Evolutionary conservation across 2,329 filamentous ascomycete species (phyloP).

Genomic region (Sporothrix inflata): DNA sequence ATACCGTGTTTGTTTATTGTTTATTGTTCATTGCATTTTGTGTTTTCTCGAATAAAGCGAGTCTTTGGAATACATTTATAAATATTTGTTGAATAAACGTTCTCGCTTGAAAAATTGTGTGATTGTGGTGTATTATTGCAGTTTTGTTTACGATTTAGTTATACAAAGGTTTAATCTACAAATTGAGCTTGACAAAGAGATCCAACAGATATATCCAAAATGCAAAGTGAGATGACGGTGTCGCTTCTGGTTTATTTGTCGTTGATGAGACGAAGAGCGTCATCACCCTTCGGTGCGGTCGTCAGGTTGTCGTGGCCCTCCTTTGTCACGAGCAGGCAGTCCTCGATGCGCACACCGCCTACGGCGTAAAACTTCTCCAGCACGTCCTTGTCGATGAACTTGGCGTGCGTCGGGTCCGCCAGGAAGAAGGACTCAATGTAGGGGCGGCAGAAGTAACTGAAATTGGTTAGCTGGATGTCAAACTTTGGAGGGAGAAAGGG

Average conservation of each 20-base stretch:
- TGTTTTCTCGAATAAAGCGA: background rate
- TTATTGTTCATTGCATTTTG: background rate
- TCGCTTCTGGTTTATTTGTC: slow-evolving; percentile 29
- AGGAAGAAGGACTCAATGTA: slow-evolving; percentile 73
- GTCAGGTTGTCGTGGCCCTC: slow-evolving; percentile 84
- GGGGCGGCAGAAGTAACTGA: slow-evolving; percentile 72
- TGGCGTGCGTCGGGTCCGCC: slow-evolving; percentile 58
- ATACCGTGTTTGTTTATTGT: background rate
- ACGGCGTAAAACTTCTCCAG: slow-evolving; percentile 74
- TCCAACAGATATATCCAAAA: slow-evolving; percentile 1
- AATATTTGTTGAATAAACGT: background rate
- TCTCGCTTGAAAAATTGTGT: background rate
- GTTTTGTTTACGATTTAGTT: background rate
- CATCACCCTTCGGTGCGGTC: slow-evolving; percentile 73
- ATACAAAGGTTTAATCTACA: background rate
- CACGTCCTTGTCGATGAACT: slow-evolving; percentile 67
- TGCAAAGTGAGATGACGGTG: background rate
- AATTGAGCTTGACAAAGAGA: background rate
- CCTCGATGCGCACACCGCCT: slow-evolving; percentile 90
- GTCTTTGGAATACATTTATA: background rate
- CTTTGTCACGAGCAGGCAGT: slow-evolving; percentile 80
- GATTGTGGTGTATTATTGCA: background rate
- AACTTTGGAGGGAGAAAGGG: no score
- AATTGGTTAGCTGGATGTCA: background rate
- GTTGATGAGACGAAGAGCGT: slow-evolving; percentile 67